Percentiles rank a stretch among this genome's conserved stretches.
These are phyloP conservation scores for Apostasia shenzhenica DNA, from an alignment of 106 monocot species.

Conservation along the genomic window DNA sequence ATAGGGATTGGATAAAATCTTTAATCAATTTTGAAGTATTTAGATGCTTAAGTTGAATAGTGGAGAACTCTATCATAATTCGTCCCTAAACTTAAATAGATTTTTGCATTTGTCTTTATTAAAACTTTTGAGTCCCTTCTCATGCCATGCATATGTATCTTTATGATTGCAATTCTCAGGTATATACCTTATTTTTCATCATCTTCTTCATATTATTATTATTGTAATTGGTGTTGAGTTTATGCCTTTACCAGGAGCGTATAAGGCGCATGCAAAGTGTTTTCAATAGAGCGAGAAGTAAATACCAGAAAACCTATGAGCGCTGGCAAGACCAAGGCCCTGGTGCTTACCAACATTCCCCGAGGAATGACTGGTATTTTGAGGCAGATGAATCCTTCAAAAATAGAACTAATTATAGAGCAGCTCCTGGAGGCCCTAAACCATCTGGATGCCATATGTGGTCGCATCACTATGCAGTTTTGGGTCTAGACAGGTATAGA, in stretches of 20 bases:
- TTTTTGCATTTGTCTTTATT: too few relatives aligned
- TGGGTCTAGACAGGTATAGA: conserved; percentile 81
- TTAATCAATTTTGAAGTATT: too few relatives aligned
- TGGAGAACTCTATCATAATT: too few relatives aligned
- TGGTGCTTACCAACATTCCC: conserved; percentile 47
- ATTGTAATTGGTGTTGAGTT: not conserved
- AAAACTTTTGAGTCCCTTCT: too few relatives aligned
- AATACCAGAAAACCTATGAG: conserved; percentile 44
- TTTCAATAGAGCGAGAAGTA: conserved; percentile 69
- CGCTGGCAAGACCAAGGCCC: conserved; percentile 39
- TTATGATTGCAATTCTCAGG: too few relatives aligned
- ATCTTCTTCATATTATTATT: not conserved
- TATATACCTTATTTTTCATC: too few relatives aligned
- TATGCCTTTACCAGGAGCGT: conserved; percentile 43
- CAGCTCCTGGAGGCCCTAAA: conserved; percentile 14
- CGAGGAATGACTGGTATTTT: conserved; percentile 83
- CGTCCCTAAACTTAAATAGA: too few relatives aligned
- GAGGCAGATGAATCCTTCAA: conserved; percentile 42
- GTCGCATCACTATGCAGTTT: conserved; percentile 78
- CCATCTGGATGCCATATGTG: conserved; percentile 21
- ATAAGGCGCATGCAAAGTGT: conserved; percentile 78
- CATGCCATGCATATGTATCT: too few relatives aligned
- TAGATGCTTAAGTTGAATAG: too few relatives aligned
- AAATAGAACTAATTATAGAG: conserved; percentile 40
- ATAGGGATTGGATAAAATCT: too few relatives aligned